A percentile compares a stretch with the other conserved stretches of the same genome.
Conservation (phyloP, 2,329 filamentous ascomycete species). For the Neonectria sp. region DNA sequence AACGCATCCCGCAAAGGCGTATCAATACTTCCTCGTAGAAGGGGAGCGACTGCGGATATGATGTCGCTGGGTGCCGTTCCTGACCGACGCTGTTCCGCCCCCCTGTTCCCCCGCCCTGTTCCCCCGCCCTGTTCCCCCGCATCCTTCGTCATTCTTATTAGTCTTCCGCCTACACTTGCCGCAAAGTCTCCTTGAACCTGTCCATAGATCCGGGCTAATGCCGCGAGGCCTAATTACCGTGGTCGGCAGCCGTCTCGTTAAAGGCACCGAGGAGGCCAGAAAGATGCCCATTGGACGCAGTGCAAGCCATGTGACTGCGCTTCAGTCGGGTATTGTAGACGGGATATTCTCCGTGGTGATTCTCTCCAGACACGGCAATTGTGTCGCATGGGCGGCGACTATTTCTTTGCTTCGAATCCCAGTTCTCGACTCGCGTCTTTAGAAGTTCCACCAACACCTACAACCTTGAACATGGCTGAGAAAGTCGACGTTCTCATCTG, state of each 20-base stretch:
- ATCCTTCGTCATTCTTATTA: background rate
- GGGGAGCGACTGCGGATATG: background rate
- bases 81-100: background rate
- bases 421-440: background rate
- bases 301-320: background rate
- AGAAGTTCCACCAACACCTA: background rate
- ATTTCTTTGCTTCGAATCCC: background rate
- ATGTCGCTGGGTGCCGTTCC: background rate
- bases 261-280: background rate
- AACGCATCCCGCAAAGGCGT: too few relatives aligned
- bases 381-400: background rate
- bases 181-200: background rate
- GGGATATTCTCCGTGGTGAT: background rate
- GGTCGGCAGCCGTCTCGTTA: background rate
- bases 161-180: background rate
- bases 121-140: background rate
- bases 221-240: background rate
- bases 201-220: background rate
- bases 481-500: slow-evolving; percentile 35
- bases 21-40: background rate
- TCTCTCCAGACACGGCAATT: background rate
- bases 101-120: background rate
- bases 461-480: background rate
- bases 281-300: background rate
- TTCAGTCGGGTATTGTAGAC: background rate